phyloP scores from a whole-genome alignment of 2,329 filamentous ascomycete genomes.

The Aspergillus sp. region DNA sequence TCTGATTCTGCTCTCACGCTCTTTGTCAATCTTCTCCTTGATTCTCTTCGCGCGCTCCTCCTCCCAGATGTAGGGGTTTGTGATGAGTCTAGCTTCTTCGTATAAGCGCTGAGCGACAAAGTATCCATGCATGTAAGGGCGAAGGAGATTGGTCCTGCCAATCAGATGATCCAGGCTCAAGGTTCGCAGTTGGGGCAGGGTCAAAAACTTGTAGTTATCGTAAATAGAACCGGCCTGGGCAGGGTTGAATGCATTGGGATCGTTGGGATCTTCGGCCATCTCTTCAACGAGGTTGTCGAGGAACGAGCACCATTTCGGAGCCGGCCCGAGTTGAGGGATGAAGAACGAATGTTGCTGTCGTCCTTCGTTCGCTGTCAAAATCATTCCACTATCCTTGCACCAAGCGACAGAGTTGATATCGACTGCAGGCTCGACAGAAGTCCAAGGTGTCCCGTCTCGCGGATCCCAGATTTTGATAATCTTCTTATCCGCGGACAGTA shows the following conservation, averaged over 20 bases:
- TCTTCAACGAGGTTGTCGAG: slow-evolving; percentile 97
- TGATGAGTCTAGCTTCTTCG: slow-evolving; percentile 90
- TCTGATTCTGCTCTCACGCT: slow-evolving; percentile 90
- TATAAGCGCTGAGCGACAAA: slow-evolving; percentile 95
- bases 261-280: slow-evolving; percentile 82
- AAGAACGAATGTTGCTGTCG: slow-evolving; percentile 95
- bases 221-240: slow-evolving; percentile 73
- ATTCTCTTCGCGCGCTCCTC: slow-evolving; percentile 89
- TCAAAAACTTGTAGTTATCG: slow-evolving; percentile 99
- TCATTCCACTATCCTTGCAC: slow-evolving; percentile 90
- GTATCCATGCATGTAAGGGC: slow-evolving; percentile 99
- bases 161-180: slow-evolving; percentile 88
- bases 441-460: slow-evolving; percentile 83
- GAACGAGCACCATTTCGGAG: slow-evolving; percentile 95
- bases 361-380: slow-evolving; percentile 95
- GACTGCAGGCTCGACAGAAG: slow-evolving; percentile 90
- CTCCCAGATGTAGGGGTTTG: slow-evolving; percentile 91
- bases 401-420: slow-evolving; percentile 94
- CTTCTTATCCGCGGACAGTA: slow-evolving; percentile 88
- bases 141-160: slow-evolving; percentile 83
- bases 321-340: slow-evolving; percentile 88
- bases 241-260: slow-evolving; percentile 59
- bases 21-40: slow-evolving; percentile 94
- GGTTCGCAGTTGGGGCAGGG: slow-evolving; percentile 79
- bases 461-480: slow-evolving; percentile 98